Evolutionary conservation across 2,329 filamentous ascomycete species (phyloP), one percentile per base, ranked within the genome.

Genomic region (Fusarium buxicola): DNA sequence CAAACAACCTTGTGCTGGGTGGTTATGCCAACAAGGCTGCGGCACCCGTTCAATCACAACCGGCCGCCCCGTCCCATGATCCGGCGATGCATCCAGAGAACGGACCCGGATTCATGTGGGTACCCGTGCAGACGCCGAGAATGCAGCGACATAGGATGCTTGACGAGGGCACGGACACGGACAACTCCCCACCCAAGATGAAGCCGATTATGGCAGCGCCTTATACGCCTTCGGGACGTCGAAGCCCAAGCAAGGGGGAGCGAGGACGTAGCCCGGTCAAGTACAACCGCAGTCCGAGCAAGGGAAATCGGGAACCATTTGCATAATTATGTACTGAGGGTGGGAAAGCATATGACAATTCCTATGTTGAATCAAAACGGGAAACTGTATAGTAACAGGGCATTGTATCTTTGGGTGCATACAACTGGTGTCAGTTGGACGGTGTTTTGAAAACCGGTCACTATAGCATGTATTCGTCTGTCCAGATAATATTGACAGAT

Each of bases 151-250:
- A 80, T 41, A 73, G 75, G n/a, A 71, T 78, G 43, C 55, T 78
- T 9, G 77, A 80, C 45, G 81, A 84, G 8, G 80, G 74, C 1
- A 82, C 80, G 1, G 84, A 86, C 35, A 84, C 82, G 4, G 84
- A 86, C 51, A 80, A 65, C 24, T 82, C 82, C 8, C 82, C 83
- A 0, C 76, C 76, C 6, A 75, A 74, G 32, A 73, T 77, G 50
- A 80, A 75, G 55, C 64, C 75, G 1, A 70, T 84, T 15, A 75
- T 80, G 49, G 72, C 76, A n/a, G 74, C 80, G 4, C 77, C 78
- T 6, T 77, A 77, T 55, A 83, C 81, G 3, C 82, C 84, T 5
- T 80, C 78, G 8, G 69, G 73, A 8, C 77, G 81, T 48, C 76
- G 80, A 47, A 84, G 77, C 65, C 83, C 82, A 0, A 81, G 75